Conservation (phyloP, 352 stramenopile genomes). For the Phytopythium montanum region DNA sequence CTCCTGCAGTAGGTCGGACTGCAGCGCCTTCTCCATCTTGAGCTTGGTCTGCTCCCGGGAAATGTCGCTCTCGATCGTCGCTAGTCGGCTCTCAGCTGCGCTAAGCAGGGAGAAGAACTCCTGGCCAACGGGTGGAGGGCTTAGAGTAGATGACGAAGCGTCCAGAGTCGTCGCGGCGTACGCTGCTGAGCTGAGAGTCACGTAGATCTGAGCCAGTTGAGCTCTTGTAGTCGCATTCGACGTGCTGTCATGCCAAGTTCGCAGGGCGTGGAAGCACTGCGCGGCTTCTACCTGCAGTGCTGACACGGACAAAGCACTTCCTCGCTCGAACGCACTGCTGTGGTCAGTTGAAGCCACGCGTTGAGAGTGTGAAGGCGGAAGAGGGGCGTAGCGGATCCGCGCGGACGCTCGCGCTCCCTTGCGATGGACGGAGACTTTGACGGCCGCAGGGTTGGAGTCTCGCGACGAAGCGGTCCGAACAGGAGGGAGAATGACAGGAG, state of each 20-base stretch:
- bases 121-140: neutral
- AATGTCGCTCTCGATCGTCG: conserved; percentile 8
- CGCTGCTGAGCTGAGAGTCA: conserved; percentile 6
- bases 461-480: neutral
- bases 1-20: conserved; percentile 27
- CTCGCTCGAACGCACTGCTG: neutral
- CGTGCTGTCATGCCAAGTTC: conserved; percentile 17
- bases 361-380: neutral
- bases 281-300: conserved; percentile 18
- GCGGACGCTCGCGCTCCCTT: conserved; percentile 12
- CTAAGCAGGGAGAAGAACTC: conserved; percentile 29
- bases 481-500: neutral
- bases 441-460: neutral
- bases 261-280: conserved; percentile 30
- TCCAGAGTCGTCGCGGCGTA: conserved; percentile 5
- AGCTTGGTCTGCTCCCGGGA: conserved; percentile 25
- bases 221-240: conserved; percentile 1
- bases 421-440: conserved; percentile 4
- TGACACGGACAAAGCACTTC: conserved; percentile 5
- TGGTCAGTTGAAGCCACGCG: too few species aligned
- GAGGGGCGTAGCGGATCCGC: conserved; percentile 27
- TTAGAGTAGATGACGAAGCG: neutral
- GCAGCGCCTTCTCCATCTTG: conserved; percentile 42
- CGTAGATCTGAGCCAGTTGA: conserved; percentile 4
- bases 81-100: conserved; percentile 6